Evolutionary conservation across 331 rosid genomes (phyloP).

Genomic region (Stylosanthes scabra): DNA sequence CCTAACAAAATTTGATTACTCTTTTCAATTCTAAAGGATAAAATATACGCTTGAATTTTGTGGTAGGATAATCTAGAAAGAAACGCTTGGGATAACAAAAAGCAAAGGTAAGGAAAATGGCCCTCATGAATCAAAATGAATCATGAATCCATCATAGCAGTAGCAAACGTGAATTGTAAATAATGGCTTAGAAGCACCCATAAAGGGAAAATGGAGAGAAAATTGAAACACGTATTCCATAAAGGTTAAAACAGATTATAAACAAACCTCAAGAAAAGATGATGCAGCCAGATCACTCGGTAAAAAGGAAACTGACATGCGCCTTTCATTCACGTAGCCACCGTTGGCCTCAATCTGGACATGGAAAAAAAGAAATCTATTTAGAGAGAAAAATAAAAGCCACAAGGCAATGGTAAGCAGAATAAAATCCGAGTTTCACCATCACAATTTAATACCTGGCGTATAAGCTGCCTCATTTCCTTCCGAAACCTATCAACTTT

Average conservation of each 20-base stretch:
- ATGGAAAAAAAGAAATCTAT: conserved; percentile 29
- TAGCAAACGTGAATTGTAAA: conserved; percentile 22
- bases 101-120: background rate
- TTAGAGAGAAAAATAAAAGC: conserved; percentile 33
- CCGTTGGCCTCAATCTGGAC: conserved; percentile 77
- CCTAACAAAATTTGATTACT: conserved; percentile 48
- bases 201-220: background rate
- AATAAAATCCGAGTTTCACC: background rate
- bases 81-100: background rate
- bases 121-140: conserved; percentile 14
- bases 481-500: conserved; percentile 89
- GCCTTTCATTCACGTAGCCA: conserved; percentile 73
- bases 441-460: conserved; percentile 62
- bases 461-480: conserved; percentile 73
- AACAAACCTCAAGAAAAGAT: conserved; percentile 81
- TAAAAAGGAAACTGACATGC: conserved; percentile 64
- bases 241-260: conserved; percentile 18
- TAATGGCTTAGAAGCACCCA: conserved; percentile 10
- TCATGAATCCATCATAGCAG: conserved; percentile 17
- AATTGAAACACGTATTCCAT: conserved; percentile 3
- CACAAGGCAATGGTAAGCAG: background rate
- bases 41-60: background rate
- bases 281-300: conserved; percentile 72
- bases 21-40: conserved; percentile 28
- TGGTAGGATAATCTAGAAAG: background rate